These are phyloP conservation scores for Ascochyta clinopodiicola DNA, from an alignment of 2,329 filamentous ascomycete genomes.

Conservation along the genomic window DNA sequence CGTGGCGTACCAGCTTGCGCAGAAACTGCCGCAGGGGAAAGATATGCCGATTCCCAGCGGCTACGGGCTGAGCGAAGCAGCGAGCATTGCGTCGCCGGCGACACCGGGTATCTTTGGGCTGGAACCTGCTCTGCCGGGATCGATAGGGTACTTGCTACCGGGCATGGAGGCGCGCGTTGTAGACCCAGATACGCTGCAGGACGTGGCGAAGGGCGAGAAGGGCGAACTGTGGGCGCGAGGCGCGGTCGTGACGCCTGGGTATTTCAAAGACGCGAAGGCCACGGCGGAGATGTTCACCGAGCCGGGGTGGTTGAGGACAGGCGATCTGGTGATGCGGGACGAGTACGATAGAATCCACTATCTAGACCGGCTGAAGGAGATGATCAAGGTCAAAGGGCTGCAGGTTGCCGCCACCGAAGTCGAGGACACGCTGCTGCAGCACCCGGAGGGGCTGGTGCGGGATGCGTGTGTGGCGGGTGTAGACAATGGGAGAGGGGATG, in stretches of 20 bases:
- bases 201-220: slow-evolving; percentile 32
- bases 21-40: slow-evolving; percentile 35
- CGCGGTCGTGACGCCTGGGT: slow-evolving; percentile 39
- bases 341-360: slow-evolving; percentile 34
- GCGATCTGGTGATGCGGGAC: slow-evolving; percentile 38
- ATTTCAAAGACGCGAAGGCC: slow-evolving; percentile 38
- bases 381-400: slow-evolving; percentile 58
- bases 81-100: slow-evolving; percentile 34
- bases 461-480: slow-evolving; percentile 45
- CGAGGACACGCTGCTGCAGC: slow-evolving; percentile 54
- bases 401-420: slow-evolving; percentile 59
- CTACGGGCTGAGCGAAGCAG: slow-evolving; percentile 40
- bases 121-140: slow-evolving; percentile 26
- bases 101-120: slow-evolving; percentile 37
- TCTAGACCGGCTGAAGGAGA: slow-evolving; percentile 51
- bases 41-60: slow-evolving; percentile 33
- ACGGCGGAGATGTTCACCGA: slow-evolving; percentile 39
- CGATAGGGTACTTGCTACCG: slow-evolving; percentile 38
- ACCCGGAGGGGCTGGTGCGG: slow-evolving; percentile 41
- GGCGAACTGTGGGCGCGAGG: slow-evolving; percentile 40
- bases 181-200: slow-evolving; percentile 32
- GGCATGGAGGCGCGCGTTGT: slow-evolving; percentile 40
- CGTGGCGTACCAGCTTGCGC: slow-evolving; percentile 36
- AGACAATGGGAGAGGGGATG: slow-evolving; percentile 38
- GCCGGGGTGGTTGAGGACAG: slow-evolving; percentile 37